Conservation (phyloP, 2,329 filamentous ascomycete species). For the Elsinoe perseae region DNA sequence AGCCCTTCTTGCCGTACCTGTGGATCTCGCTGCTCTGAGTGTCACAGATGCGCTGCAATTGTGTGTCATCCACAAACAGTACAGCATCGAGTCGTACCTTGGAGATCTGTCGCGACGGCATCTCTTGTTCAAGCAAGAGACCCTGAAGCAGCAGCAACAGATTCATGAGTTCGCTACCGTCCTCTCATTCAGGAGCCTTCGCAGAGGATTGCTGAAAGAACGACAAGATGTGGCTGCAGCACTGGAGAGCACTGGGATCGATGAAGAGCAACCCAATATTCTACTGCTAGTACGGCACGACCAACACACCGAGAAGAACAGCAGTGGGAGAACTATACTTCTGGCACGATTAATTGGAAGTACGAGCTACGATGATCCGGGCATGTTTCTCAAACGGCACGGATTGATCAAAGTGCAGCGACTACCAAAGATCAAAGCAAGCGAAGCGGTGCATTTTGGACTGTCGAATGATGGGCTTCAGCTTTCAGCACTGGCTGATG, state of each 20-base stretch:
- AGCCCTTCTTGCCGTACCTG: constrained; percentile 30
- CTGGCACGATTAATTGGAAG: background rate
- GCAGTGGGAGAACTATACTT: background rate
- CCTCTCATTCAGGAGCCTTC: constrained; percentile 31
- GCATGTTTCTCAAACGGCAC: background rate
- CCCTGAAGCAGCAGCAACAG: background rate
- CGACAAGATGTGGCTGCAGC: constrained; percentile 38
- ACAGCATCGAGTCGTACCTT: constrained; percentile 26
- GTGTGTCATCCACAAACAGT: constrained; percentile 26
- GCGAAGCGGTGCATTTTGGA: background rate
- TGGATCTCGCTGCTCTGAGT: constrained; percentile 14
- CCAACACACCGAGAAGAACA: background rate
- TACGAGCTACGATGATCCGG: background rate
- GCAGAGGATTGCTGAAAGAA: constrained; percentile 37
- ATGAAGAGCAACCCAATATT: background rate
- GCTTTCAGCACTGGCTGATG: background rate
- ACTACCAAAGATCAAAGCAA: background rate
- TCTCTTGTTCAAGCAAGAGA: background rate
- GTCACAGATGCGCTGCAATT: constrained; percentile 19
- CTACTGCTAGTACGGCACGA: constrained; percentile 7
- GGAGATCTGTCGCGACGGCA: constrained; percentile 21
- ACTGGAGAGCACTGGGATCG: constrained; percentile 26
- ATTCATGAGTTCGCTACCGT: constrained; percentile 23
- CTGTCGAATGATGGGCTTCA: background rate
- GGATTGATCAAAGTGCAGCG: background rate